Evolutionary conservation across 2,329 filamentous ascomycete species (phyloP), one percentile per base, ranked within the genome.

Genomic region (Penicillium sp.): DNA sequence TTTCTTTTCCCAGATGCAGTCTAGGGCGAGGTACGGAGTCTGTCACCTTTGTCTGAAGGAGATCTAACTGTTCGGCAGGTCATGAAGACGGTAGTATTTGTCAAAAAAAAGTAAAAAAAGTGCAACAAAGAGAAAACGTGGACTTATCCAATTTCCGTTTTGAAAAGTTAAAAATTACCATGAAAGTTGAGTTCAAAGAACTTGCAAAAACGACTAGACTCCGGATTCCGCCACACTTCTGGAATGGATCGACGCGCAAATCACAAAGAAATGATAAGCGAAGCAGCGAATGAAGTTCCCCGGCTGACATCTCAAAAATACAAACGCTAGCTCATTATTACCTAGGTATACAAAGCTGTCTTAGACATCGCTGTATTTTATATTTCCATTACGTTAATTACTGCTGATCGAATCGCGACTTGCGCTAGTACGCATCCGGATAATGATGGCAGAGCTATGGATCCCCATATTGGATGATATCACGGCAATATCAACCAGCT

Each of bases 251-350:
- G 35, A 44, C 47, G 28, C 29, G 43, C 35, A 33, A 38, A 46
- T 45, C 40, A 45, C 22, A 33, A 43, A 37, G 41, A 45, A 38
- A 45, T 45, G 50, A 55, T 55, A 56, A 55, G 50, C 53, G 47
- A 55, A 45, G 19, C 17, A 43, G 34, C 54, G 43, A 56, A 56
- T 56, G n/a, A 42, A 43, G 39, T 35, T 24, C 32, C 4, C 9
- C 17, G 15, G 5, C 19, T 15, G 15, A 19, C 22, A 24, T 15
- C 15, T 3, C 29, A 15, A 19, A 42, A 37, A 12, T 31, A 48
- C 37, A n/a, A n/a, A 6, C 9, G 10, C 32, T 44, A 35, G 13
- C 17, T 12, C 8, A 7, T 1, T 13, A 2, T 3, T 12, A 28
- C 17, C 17, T 17, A 17, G 17, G 17, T 17, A 17, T 17, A 17